These are phyloP conservation scores for Vachellia pachyceras DNA, from an alignment of 306 rosid species.

Conservation along the genomic window DNA sequence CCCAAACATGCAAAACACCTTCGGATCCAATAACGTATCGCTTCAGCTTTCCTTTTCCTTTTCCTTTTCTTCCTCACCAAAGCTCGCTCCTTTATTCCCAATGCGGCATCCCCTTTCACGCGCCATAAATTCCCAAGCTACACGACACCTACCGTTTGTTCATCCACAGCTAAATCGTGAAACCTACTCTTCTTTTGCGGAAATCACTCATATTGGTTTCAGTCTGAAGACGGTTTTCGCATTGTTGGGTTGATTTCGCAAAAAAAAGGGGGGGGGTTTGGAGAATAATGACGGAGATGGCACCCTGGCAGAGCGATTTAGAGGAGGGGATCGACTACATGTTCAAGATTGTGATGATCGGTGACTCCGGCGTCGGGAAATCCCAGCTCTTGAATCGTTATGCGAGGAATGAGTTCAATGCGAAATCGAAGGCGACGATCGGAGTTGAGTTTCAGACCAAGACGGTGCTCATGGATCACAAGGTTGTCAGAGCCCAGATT, in stretches of 20 bases:
- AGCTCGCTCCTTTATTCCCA: not conserved
- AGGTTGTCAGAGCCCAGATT: conserved; percentile 88
- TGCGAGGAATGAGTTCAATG: conserved; percentile 70
- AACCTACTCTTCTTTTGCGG: not conserved
- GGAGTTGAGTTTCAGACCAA: conserved; percentile 93
- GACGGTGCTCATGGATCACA: conserved; percentile 81
- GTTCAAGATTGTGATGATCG: conserved; percentile 85
- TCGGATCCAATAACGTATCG: not conserved
- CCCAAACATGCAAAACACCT: not conserved
- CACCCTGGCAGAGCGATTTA: conserved; percentile 65
- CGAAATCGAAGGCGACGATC: conserved; percentile 85
- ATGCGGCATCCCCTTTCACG: not conserved
- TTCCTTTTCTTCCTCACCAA: no score
- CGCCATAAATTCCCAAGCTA: not conserved
- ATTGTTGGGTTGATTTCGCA: not conserved
- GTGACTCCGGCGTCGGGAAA: conserved; percentile 94
- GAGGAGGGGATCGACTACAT: conserved; percentile 85
- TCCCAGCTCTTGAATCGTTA: conserved; percentile 87
- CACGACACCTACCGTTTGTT: not conserved
- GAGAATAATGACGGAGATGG: conserved; percentile 45
- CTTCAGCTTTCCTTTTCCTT: conserved; percentile 3
- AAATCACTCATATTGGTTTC: not conserved
- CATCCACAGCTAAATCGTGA: not conserved
- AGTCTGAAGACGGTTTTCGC: not conserved
- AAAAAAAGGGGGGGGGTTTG: not conserved